Conservation (phyloP, 2,329 filamentous ascomycete genomes). For the Tricladium varicosporioides region DNA sequence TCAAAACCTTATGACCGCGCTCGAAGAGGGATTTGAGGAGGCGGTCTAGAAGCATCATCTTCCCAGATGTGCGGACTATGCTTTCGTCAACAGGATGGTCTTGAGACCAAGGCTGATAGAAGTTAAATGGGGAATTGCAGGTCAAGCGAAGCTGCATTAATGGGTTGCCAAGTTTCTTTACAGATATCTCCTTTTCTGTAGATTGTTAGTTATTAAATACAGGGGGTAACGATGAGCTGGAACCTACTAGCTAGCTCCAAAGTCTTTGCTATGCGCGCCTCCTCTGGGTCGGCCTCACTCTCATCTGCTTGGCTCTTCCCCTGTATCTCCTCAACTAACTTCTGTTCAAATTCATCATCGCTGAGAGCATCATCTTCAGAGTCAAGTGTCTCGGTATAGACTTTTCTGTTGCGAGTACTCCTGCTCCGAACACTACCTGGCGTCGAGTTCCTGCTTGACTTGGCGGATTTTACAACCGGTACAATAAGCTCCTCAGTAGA, state of each 20-base stretch:
- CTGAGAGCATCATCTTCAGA: constrained; percentile 65
- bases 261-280: constrained; percentile 65
- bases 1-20: constrained; percentile 82
- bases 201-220: constrained; percentile 30
- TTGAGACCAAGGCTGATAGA: constrained; percentile 84
- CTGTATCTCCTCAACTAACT: constrained; percentile 62
- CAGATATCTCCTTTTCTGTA: constrained; percentile 75
- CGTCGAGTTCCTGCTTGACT: constrained; percentile 73
- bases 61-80: constrained; percentile 84
- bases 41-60: constrained; percentile 91
- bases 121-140: constrained; percentile 94
- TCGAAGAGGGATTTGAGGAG: constrained; percentile 74
- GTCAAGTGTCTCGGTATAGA: constrained; percentile 55
- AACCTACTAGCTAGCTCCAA: constrained; percentile 72
- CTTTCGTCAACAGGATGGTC: constrained; percentile 70
- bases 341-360: constrained; percentile 81
- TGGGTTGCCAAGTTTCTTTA: constrained; percentile 91
- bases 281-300: constrained; percentile 37
- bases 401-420: constrained; percentile 41
- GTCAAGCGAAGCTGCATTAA: constrained; percentile 88
- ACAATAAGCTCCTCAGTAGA: constrained; percentile 37
- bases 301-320: constrained; percentile 42
- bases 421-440: constrained; percentile 55
- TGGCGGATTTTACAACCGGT: constrained; percentile 66
- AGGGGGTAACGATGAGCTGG: too few relatives aligned